Percentiles rank a stretch among this genome's conserved stretches.
These are phyloP conservation scores for Akanthomyces lecanii DNA, from an alignment of 2,329 filamentous ascomycete genomes.

Conservation along the genomic window DNA sequence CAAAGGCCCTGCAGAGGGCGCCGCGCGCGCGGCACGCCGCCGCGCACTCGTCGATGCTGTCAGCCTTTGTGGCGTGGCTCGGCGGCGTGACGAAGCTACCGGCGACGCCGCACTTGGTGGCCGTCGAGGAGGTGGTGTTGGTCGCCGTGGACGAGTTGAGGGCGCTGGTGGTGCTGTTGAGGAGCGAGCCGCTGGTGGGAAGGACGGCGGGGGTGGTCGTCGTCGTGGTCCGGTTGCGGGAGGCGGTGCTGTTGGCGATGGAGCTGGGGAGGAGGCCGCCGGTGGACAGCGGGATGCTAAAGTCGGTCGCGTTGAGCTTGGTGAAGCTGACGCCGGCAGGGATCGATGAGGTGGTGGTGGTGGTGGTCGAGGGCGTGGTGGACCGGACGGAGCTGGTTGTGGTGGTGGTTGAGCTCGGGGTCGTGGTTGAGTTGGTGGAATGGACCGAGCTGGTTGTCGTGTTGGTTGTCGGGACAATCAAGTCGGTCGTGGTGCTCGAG, in stretches of 20 bases:
- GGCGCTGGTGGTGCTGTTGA: background rate
- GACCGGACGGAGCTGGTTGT: background rate
- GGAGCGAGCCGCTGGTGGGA: background rate
- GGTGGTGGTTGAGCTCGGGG: background rate
- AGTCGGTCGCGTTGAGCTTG: background rate
- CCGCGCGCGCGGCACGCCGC: constrained; percentile 9
- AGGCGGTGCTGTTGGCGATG: constrained; percentile 2
- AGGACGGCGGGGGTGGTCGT: background rate
- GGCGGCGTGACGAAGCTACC: constrained; percentile 15
- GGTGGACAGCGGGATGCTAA: background rate
- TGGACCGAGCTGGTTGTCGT: background rate
- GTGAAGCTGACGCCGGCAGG: background rate
- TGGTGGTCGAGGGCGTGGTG: background rate
- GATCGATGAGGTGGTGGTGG: background rate
- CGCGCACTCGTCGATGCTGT: constrained; percentile 12
- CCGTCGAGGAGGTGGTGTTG: background rate
- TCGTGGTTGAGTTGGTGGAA: background rate
- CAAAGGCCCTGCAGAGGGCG: constrained; percentile 8
- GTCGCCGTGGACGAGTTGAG: background rate
- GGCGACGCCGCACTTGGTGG: constrained; percentile 7
- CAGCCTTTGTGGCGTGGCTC: constrained; percentile 5
- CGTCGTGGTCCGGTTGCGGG: background rate
- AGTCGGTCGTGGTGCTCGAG: background rate
- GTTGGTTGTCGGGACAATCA: background rate
- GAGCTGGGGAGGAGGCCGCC: background rate